phyloP scores from a whole-genome alignment of 371 early-diverging fungal genomes.

The Mortierella polycephala region DNA sequence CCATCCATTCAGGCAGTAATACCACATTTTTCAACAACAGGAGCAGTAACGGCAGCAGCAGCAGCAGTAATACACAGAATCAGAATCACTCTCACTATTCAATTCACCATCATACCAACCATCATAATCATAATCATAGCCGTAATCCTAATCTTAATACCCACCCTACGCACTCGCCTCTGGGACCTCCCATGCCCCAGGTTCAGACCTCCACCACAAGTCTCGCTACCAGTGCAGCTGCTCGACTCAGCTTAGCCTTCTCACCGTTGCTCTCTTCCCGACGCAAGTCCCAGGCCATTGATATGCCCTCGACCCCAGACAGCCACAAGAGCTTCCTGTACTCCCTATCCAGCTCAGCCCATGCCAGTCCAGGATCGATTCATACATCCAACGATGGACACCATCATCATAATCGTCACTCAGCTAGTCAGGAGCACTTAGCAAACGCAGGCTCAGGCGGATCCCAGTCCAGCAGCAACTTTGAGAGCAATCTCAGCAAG shows the following conservation, averaged over 20 bases:
- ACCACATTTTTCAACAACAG: constrained; percentile 1
- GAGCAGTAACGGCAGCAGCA: constrained; percentile 4
- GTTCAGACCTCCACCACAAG: constrained; percentile 27
- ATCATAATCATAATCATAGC: not conserved
- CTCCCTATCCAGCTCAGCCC: constrained; percentile 10
- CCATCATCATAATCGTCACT: not conserved
- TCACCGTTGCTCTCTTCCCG: constrained; percentile 42
- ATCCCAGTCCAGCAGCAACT: constrained; percentile 4
- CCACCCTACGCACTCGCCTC: constrained; percentile 2
- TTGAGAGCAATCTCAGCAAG: constrained; percentile 39
- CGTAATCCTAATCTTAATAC: constrained; percentile 1
- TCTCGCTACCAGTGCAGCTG: constrained; percentile 38
- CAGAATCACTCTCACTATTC: not conserved
- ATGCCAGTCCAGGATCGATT: constrained; percentile 26
- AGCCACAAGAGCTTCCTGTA: constrained; percentile 23
- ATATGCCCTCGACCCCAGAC: constrained; percentile 48
- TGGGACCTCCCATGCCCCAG: constrained; percentile 12
- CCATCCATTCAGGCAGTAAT: constrained; percentile 2
- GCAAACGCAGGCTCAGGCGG: constrained; percentile 6
- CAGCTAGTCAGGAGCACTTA: constrained; percentile 12
- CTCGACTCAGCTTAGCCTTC: constrained; percentile 45
- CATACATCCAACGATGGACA: constrained; percentile 3
- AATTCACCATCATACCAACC: not conserved
- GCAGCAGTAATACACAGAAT: not conserved
- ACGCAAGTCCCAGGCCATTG: constrained; percentile 36